phyloP scores from a whole-genome alignment of 768 basidiomycete genomes.

The Suillus discolor region DNA sequence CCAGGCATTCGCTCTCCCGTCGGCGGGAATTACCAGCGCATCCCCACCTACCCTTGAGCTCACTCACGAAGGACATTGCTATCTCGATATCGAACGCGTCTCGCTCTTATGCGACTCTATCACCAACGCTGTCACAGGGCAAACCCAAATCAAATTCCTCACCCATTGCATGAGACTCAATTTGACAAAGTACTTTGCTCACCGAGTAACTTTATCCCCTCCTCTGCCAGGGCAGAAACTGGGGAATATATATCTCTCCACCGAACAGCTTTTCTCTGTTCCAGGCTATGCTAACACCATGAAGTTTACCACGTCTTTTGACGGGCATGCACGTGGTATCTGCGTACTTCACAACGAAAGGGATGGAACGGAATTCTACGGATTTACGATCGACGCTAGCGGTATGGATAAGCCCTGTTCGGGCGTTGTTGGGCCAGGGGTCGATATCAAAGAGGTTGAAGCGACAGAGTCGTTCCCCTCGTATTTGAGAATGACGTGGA shows the following conservation, averaged over 20 bases:
- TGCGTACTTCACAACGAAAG: slow-evolving; percentile 3
- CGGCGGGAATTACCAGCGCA: too few relatives aligned
- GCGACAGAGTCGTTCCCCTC: slow-evolving; percentile 6
- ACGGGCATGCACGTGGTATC: slow-evolving; percentile 2
- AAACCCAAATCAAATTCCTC: slow-evolving; percentile 3
- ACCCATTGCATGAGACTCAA: slow-evolving; percentile 5
- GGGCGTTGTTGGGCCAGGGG: slow-evolving; percentile 1
- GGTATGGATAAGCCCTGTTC: not conserved
- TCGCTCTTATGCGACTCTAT: not conserved
- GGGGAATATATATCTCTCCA: not conserved
- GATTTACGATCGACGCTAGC: slow-evolving; percentile 2
- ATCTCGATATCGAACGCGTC: slow-evolving; percentile 5
- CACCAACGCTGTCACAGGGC: not conserved
- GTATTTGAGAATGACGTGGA: slow-evolving; percentile 7
- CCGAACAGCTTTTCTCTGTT: slow-evolving; percentile 2
- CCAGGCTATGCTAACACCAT: slow-evolving; percentile 5
- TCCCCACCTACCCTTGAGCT: not conserved
- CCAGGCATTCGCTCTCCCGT: slow-evolving; percentile 1
- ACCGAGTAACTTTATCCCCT: not conserved
- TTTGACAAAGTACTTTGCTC: slow-evolving; percentile 7
- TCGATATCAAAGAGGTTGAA: slow-evolving; percentile 8
- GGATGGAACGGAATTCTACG: slow-evolving; percentile 1
- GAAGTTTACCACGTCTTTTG: slow-evolving; percentile 3
- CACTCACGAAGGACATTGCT: slow-evolving; percentile 4
- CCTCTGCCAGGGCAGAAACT: not conserved